These are phyloP conservation scores for Clitopilus hobsonii DNA, from an alignment of 768 basidiomycete genomes.

Conservation along the genomic window DNA sequence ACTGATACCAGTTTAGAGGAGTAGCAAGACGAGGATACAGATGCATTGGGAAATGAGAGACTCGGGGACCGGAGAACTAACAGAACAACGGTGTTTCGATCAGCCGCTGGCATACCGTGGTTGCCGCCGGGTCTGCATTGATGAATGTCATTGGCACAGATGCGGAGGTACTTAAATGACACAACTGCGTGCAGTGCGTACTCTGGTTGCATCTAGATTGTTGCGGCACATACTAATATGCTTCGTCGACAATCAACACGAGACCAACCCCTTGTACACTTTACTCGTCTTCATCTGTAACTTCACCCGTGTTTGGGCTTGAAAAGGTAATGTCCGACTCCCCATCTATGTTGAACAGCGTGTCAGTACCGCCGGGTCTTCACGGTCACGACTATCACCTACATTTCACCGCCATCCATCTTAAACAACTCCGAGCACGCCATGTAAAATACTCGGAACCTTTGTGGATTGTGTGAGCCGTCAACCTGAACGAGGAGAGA, in stretches of 20 bases:
- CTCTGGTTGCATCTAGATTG: background rate
- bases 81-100: background rate
- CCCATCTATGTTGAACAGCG: slow-evolving; percentile 35
- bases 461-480: slow-evolving; percentile 11
- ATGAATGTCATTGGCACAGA: background rate
- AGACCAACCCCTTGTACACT: background rate
- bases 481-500: background rate
- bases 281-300: background rate
- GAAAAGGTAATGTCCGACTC: slow-evolving; percentile 54
- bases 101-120: background rate
- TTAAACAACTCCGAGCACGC: slow-evolving; percentile 68
- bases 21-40: background rate
- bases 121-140: background rate
- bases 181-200: background rate
- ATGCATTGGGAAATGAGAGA: background rate
- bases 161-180: background rate
- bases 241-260: background rate
- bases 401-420: slow-evolving; percentile 58
- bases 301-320: slow-evolving; percentile 21
- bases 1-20: background rate
- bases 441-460: slow-evolving; percentile 70
- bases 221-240: slow-evolving; percentile 1
- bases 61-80: background rate
- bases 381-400: slow-evolving; percentile 24
- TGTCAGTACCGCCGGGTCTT: slow-evolving; percentile 1